These are phyloP conservation scores for Quercus phellos DNA, from an alignment of 331 rosid species.

Conservation along the genomic window DNA sequence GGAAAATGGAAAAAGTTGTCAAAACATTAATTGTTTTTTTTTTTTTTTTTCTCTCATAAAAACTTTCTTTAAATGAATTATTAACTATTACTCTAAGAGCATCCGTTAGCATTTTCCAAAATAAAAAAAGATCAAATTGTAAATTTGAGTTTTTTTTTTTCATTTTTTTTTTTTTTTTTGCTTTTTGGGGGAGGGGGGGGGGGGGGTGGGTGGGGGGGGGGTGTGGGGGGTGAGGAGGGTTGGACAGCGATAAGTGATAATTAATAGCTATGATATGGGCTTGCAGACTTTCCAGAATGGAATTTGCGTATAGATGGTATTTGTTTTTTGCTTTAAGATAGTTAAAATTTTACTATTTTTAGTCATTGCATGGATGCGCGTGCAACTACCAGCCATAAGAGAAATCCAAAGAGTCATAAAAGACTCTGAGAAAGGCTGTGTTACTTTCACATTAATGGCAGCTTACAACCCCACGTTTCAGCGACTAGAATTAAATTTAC, in stretches of 20 bases:
- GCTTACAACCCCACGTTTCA: background rate
- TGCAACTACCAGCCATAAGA: background rate
- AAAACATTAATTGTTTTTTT: no score
- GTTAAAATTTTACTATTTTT: background rate
- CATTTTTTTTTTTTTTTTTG: no score
- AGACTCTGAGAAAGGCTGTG: background rate
- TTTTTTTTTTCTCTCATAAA: no score
- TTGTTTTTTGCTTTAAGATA: background rate
- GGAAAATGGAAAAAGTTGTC: accelerated
- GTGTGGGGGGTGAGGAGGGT: no score
- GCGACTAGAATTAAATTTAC: conserved; percentile 4
- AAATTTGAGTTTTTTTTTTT: no score
- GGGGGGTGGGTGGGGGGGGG: accelerated
- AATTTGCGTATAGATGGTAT: background rate
- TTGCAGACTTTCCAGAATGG: background rate
- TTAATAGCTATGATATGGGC: no score
- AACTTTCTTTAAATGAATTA: no score
- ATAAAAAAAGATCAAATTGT: no score
- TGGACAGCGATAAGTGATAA: no score
- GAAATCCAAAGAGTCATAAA: background rate
- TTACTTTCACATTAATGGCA: background rate
- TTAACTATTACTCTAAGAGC: accelerated
- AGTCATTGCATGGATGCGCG: background rate
- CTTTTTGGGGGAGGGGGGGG: no score
- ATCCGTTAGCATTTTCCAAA: accelerated